A percentile compares a stretch with the other conserved stretches of the same genome.
phyloP scores from a whole-genome alignment of 164 flowering plant genomes.

The Cinnamomum micranthum region DNA sequence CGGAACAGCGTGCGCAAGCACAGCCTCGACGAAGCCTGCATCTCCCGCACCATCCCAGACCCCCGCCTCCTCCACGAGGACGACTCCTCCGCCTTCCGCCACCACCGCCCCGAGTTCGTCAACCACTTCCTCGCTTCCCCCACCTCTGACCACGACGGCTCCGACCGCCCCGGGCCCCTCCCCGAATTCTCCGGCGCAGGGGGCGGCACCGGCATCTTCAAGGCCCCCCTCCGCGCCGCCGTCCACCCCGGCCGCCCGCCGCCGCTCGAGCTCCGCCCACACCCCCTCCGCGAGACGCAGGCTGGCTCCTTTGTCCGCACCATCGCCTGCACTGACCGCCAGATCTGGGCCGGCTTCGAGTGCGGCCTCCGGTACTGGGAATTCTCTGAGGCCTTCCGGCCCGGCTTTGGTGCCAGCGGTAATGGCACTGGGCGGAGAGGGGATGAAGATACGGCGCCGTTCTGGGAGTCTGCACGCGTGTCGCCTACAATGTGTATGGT shows the following conservation, averaged over 20 bases:
- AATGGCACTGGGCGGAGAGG: conserved; percentile 45
- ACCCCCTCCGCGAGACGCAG: conserved; percentile 86
- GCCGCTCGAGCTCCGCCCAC: conserved; percentile 82
- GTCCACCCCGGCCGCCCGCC: conserved; percentile 84
- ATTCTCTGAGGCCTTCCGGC: background rate
- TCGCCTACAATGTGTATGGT: conserved; percentile 60
- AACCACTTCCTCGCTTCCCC: conserved; percentile 11
- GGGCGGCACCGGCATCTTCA: conserved; percentile 63
- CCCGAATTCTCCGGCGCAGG: conserved; percentile 72
- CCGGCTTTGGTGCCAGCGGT: conserved; percentile 6
- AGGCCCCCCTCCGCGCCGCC: conserved; percentile 59
- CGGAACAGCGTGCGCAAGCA: conserved; percentile 47
- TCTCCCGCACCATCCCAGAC: conserved; percentile 17
- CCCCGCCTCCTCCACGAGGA: conserved; percentile 42
- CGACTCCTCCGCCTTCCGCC: conserved; percentile 27
- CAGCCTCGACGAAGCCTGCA: conserved; percentile 64
- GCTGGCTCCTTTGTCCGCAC: conserved; percentile 67
- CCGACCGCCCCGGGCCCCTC: conserved; percentile 17
- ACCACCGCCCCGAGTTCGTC: conserved; percentile 6
- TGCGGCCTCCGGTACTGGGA: conserved; percentile 68
- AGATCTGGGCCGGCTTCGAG: conserved; percentile 93
- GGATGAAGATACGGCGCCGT: conserved; percentile 85
- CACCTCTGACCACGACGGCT: conserved; percentile 15
- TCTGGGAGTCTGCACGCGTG: conserved; percentile 48
- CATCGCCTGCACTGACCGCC: conserved; percentile 60